Evolutionary conservation across 2,329 filamentous ascomycete genomes (phyloP).

Genomic region (Aureobasidium mangrovei): DNA sequence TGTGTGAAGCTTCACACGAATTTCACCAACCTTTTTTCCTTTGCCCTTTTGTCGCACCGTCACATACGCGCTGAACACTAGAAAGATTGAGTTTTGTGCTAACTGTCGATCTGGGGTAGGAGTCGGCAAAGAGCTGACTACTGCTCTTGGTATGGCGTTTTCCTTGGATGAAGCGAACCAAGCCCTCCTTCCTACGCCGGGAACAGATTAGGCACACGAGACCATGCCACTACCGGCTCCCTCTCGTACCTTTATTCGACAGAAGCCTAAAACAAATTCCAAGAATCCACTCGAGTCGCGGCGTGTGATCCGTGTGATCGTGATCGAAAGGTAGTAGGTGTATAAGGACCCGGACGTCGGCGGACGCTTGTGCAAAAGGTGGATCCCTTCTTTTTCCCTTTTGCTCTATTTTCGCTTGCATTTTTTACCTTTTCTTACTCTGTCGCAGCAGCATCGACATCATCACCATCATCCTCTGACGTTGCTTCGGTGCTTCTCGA

Average conservation of each 20-base stretch:
- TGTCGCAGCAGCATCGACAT: not conserved
- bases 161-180: not conserved
- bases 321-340: not conserved
- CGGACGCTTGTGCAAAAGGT: constrained; percentile 9
- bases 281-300: not conserved
- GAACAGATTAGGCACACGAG: not conserved
- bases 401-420: not conserved
- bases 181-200: not conserved
- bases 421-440: not conserved
- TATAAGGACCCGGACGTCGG: constrained; percentile 7
- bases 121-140: not conserved
- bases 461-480: constrained; percentile 9
- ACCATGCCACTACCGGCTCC: not conserved
- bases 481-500: constrained; percentile 9
- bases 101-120: not conserved
- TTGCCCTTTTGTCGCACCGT: too few relatives aligned
- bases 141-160: constrained; percentile 5
- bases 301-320: constrained; percentile 3
- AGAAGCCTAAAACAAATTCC: constrained; percentile 8
- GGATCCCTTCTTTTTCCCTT: constrained; percentile 5
- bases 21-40: too few relatives aligned
- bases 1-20: too few relatives aligned
- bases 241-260: constrained; percentile 6
- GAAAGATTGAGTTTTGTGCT: too few relatives aligned
- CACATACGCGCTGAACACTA: too few relatives aligned